Evolutionary conservation across 2,329 filamentous ascomycete species (phyloP), one percentile per base, ranked within the genome.

Genomic region (Pseudofabraea citricarpa): DNA sequence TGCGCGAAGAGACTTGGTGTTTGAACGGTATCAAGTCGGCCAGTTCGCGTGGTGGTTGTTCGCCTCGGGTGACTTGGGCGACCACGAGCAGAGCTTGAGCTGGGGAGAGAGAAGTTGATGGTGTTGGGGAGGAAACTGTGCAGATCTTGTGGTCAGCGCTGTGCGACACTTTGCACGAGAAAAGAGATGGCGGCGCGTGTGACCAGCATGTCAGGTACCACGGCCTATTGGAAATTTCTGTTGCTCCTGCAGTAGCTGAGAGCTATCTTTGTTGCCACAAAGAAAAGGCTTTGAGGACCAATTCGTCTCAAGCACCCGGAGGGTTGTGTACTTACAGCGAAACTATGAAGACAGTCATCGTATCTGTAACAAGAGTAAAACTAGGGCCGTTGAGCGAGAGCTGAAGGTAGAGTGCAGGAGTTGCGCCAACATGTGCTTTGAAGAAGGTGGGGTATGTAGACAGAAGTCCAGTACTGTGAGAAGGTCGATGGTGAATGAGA

Each of bases 81-180:
- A 45, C 21, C 38, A 40, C 35, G 53, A 45, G 64, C 67, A 40
- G 71, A 69, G 23, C 72, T 73, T 45, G 48, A 57, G 29, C 74
- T 73, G 9, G 79, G 78, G 44, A 87, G 73, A 55, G 83, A 83
- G 64, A 97, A 97, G 64, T 95, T 83, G 58, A 95, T 75, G 31
- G 91, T 97, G 64, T 95, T 90, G 24, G 91, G 91, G 26, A 96
- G 78, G 62, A 95, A 95, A 45, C 90, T 95, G 61, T n/a, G 12
- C 22, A 23, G 12, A 43, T 13, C 19, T 21, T 26, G 33, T 12
- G 36, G 43, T 50, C 47, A 53, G 49, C 41, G 22, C 41, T 22
- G 24, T 24, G 20, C 42, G 18, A 40, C 24, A n/a, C n/a, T n/a
- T n/a, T n/a, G n/a, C n/a, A n/a, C n/a, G n/a, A n/a, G n/a, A n/a